Conservation (phyloP, 176 grass and related monocot genomes). For the Triticum urartu region DNA sequence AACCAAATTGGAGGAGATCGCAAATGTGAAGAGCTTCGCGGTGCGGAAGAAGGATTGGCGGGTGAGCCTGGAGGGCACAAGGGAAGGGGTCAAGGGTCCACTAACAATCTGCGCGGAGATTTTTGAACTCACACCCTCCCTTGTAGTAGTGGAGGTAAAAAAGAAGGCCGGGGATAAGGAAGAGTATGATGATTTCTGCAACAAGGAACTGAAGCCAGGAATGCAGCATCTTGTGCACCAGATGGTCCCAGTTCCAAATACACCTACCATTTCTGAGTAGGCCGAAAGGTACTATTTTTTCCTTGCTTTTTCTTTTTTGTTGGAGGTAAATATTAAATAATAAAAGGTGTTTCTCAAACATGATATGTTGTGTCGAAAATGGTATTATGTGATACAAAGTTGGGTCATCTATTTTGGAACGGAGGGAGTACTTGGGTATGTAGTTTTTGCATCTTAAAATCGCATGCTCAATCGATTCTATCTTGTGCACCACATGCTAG, state of each 20-base stretch:
- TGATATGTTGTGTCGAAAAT: background rate
- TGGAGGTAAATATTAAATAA: slow-evolving; percentile 3
- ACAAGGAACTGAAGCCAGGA: slow-evolving; percentile 86
- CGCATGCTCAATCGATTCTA: too few relatives aligned
- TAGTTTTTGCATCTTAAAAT: too few relatives aligned
- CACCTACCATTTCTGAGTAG: slow-evolving; percentile 34
- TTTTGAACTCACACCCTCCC: slow-evolving; percentile 84
- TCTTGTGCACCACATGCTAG: too few relatives aligned
- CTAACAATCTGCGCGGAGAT: slow-evolving; percentile 80
- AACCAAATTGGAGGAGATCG: slow-evolving; percentile 86
- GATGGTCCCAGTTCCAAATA: slow-evolving; percentile 29
- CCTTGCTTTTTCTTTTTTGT: background rate
- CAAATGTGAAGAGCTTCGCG: slow-evolving; percentile 70
- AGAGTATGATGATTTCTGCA: slow-evolving; percentile 92
- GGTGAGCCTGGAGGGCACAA: slow-evolving; percentile 85
- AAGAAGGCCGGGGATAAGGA: slow-evolving; percentile 82
- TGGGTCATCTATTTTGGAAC: too few relatives aligned
- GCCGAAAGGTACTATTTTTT: slow-evolving; percentile 32
- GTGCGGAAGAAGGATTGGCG: slow-evolving; percentile 85
- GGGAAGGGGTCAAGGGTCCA: slow-evolving; percentile 92
- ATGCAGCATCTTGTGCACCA: slow-evolving; percentile 76
- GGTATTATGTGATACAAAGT: slow-evolving; percentile 6
- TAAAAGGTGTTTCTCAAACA: background rate
- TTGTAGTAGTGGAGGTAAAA: slow-evolving; percentile 95
- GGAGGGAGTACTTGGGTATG: background rate